Evolutionary conservation across 768 basidiomycete species (phyloP).

Genomic region (Boletus fagicola): DNA sequence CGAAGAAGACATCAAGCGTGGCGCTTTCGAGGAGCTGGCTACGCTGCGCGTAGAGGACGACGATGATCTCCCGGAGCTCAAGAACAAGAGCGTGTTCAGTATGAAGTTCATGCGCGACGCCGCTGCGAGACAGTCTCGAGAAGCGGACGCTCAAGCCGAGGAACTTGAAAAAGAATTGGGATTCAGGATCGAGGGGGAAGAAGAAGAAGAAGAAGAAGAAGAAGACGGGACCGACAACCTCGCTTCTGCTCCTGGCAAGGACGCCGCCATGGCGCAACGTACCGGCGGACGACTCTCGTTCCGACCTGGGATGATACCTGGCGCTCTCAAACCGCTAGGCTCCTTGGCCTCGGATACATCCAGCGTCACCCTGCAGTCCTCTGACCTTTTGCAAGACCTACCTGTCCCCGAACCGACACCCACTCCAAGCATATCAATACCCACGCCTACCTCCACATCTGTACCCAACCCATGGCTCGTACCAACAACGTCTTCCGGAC

Average conservation of each 20-base stretch:
- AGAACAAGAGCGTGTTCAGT: constrained; percentile 73
- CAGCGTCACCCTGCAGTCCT: constrained; percentile 66
- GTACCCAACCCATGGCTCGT: constrained; percentile 81
- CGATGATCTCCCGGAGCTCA: constrained; percentile 22
- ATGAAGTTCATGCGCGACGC: constrained; percentile 99
- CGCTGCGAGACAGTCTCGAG: constrained; percentile 59
- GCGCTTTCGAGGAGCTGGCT: constrained; percentile 77
- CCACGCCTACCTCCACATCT: constrained; percentile 11
- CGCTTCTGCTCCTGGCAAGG: constrained; percentile 33
- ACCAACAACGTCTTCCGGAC: constrained; percentile 40
- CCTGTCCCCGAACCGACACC: constrained; percentile 8
- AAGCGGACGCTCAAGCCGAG: constrained; percentile 61
- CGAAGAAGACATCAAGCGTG: constrained; percentile 51
- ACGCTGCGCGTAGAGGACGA: constrained; percentile 43
- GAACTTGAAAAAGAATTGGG: constrained; percentile 74
- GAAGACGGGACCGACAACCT: constrained; percentile 29
- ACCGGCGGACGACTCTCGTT: constrained; percentile 66
- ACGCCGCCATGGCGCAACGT: constrained; percentile 45
- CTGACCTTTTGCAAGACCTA: constrained; percentile 43
- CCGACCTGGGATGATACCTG: constrained; percentile 45
- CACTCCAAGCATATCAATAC: constrained; percentile 17
- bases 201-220: constrained; percentile 17
- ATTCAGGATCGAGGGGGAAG: constrained; percentile 33
- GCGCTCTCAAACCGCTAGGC: constrained; percentile 22
- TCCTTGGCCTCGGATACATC: constrained; percentile 56